Base-by-base conservation (phyloP, 805 yeast genomes). In the Zygotorulaspora chibaensis region DNA sequence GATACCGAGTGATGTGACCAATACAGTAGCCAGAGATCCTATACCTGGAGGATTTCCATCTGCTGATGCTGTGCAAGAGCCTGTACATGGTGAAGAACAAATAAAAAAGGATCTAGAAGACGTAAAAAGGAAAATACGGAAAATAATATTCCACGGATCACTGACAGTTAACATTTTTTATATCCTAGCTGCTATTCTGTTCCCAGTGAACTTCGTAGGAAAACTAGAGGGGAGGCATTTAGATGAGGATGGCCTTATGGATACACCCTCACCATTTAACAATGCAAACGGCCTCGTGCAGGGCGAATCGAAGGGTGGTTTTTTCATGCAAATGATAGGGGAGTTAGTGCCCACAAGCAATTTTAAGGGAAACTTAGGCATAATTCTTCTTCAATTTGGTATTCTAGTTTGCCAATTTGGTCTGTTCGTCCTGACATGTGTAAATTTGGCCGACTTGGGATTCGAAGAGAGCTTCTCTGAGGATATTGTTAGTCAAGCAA, bases 261-360 rank as follows among this genome's bases (percentile, higher is more conserved):
- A 69, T 50, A 43, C 52, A 12, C 65, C 67, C 12, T 61, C 68
- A 2, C 63, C 62, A 6, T 64, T 54, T 38, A 47, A 48, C 18
- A 56, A 57, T 45, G 52, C 45, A 2, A 45, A 56, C 30, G 64
- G 61, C 5, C 20, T 61, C 2, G 43, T 62, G 11, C 54, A 52
- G 43, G 68, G 68, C 28, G 66, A 64, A 41, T 35, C 54, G 31
- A 52, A 55, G 34, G 78, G 79, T 1, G 58, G 67, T 8, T 46
- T 70, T 15, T 54, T 70, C 2, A 40, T 76, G 20, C 76, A 74
- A 48, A 52, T 76, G 15, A 70, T 77, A 17, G 83, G 83, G 0
- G 81, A 78, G 46, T 50, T 52, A 26, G 56, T 61, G 28, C 73
- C 67, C 48, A 62, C 38, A 47, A 68, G 55, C 45, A 68, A 53